Base-by-base conservation (phyloP, 106 monocot genomes). In the Phalaenopsis equestris region DNA sequence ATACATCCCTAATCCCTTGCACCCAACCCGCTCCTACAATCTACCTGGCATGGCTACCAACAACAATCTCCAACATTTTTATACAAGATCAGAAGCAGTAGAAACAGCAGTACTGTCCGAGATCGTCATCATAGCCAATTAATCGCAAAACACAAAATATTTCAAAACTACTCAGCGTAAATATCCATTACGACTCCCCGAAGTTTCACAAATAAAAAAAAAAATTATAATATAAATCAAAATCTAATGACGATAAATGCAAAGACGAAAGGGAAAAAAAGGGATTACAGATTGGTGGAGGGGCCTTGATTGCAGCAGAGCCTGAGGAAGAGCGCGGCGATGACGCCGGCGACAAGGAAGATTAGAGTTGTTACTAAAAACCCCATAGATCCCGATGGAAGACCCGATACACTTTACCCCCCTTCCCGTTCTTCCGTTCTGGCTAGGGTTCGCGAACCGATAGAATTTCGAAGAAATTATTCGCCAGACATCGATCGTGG, bases 221-320 rank as follows among this genome's bases (percentile, higher is more conserved):
- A 38, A 70, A 70, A 8, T 1, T 23, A 14, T 19, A 17, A 74
- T 74, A 74, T 18, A 42, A 42, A 70, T 39, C 2, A 70, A 68
- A 16, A 41, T 2, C 41, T 5, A 73, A 17, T 0, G 18, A 24
- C 43, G 3, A 43, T 3, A 42, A 74, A 74, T 43, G n/a, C 1
- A 42, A 6, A 24, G 48, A 46, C 11, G 70, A 70, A 45, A 70
- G 10, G 41, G 45, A 48, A 76, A 21, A n/a, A 21, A 48, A 49
- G 49, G 49, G 10, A 10, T 72, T 92, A 98, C 98, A 98, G 94
- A 84, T 98, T 98, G 48, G 91, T 94, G 85, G 98, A 94, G 12
- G 92, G 78, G 61, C 98, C 94, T 75, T 92, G 86, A 85, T 94
- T 98, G 92, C 86, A 98, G 87, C 92, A 94, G 81, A 98, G 86